Percentiles rank a stretch among this genome's conserved stretches.
These are phyloP conservation scores for Thalassiosira delicatula DNA, from an alignment of 352 stramenopile species.

Conservation along the genomic window DNA sequence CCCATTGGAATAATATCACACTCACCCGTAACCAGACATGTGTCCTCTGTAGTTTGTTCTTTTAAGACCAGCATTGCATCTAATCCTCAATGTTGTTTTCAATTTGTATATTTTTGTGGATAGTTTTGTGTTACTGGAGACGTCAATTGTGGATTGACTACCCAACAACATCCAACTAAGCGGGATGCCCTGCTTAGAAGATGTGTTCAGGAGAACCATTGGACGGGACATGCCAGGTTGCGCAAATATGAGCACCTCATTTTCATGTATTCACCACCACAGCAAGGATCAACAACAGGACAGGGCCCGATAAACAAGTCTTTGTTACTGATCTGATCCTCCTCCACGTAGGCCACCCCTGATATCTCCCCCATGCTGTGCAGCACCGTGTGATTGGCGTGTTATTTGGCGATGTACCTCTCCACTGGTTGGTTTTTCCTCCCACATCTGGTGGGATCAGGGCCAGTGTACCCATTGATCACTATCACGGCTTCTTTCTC, in stretches of 20 bases:
- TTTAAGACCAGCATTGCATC: too few relatives aligned
- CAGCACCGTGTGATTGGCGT: conserved; percentile 1
- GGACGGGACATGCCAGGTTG: too few relatives aligned
- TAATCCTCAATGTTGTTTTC: too few relatives aligned
- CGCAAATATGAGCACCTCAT: too few relatives aligned
- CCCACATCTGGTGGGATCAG: background rate
- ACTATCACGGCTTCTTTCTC: background rate
- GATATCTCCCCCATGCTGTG: background rate
- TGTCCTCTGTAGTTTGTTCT: too few relatives aligned
- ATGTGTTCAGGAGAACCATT: too few relatives aligned
- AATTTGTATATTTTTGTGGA: too few relatives aligned
- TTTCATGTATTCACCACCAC: background rate
- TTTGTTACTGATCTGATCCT: background rate
- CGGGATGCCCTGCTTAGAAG: too few relatives aligned
- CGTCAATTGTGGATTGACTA: too few relatives aligned
- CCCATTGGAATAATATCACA: conserved; percentile 41
- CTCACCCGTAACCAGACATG: too few relatives aligned
- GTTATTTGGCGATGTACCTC: background rate
- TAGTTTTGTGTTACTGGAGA: too few relatives aligned
- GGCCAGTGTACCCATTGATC: background rate
- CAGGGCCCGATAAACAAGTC: background rate
- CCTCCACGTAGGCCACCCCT: background rate
- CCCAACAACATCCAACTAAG: too few relatives aligned
- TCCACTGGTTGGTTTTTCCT: conserved; percentile 16
- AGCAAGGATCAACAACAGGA: background rate